Evolutionary conservation across 2,329 filamentous ascomycete genomes (phyloP), one percentile per base, ranked within the genome.

Genomic region (Pseudopithomyces maydicus): DNA sequence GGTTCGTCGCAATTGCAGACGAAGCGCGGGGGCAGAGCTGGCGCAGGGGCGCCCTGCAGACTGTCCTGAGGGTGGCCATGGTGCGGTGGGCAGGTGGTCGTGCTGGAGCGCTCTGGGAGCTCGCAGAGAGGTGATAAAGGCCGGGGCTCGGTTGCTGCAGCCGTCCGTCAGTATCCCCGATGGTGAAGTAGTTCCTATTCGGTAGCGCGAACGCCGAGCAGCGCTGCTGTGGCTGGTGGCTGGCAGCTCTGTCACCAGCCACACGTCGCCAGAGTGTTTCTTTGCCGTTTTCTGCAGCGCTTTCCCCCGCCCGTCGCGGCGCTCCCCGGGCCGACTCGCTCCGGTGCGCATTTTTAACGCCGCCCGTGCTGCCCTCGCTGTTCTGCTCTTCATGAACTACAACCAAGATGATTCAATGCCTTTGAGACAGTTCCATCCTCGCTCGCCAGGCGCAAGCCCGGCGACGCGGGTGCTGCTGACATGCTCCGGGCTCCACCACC

Each of bases 341-440:
- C 52, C 42, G 50, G 29, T 2, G 6, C 47, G 42, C 45, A 58
- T 51, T 65, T 62, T 52, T 22, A 47, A 23, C 53, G 59, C 55
- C 61, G 36, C 55, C 22, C 59, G 60, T 48, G 45, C n/a, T 23
- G 29, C 43, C 15, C 20, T 15, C 23, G 19, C 35, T 43, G 55
- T n/a, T n/a, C 74, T 68, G 65, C 77, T 75, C 79, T 84, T 82
- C 78, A 85, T 77, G 87, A 91, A 91, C 88, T 91, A 91, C 86
- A 85, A 85, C 88, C 88, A 87, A 85, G 75, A 82, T 89, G 89
- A 92, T 84, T 89, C 90, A 87, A 81, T 81, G 83, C 85, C 84
- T 83, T 73, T 79, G 76, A 74, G 76, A 73, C 81, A 83, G 79
- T 74, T 69, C 56, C 76, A 88, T 80, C 73, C 82, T 84, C 79